Evolutionary conservation across 768 basidiomycete species (phyloP), one percentile per base, ranked within the genome.

Genomic region (Coprinopsis strossmayeri): DNA sequence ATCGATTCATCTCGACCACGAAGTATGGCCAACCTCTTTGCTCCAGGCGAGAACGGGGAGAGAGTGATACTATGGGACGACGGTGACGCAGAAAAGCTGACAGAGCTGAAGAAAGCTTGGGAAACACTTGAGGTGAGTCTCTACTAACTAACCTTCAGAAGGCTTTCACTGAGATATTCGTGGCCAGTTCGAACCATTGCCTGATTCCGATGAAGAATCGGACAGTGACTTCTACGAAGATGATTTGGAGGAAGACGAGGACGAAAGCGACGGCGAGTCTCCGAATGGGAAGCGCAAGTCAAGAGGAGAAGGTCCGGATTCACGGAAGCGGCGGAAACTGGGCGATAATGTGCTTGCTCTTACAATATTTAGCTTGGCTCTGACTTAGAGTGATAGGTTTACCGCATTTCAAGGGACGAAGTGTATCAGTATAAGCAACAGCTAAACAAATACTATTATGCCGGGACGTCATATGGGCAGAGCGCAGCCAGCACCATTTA

Each of bases 1-100:
- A 89, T 99, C 67, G 96, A 99, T 66, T 91, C 95, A 2, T 80
- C 84, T 17, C 79, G 96, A 45, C 96, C 96, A 15, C 81, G 88
- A 60, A 92, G 93, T 65, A 71, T 98, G 59, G 74, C 82, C 35
- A 96, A 84, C 69, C 68, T 97, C 18, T 98, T 95, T 63, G 80
- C 77, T 42, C 74, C 71, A 35, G 82, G 82, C 21, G 74, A 79
- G 55, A 78, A 78, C 45, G 78, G 76, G 11, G 81, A 87, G 53
- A 72, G 85, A 45, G 81, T 97, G 17, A 70, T 95, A 25, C 75
- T 98, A 0, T 99, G 96, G 96, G 91, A 93, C 54, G 93, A 95
- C 58, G 91, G 91, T 2, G 82, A 79, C 15, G 84, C 82, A 1
- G 82, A 83, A 48, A 73, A 73, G 49, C 69, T 95, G 56, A 69